These are phyloP conservation scores for Cucumis hystrix DNA, from an alignment of 306 rosid species.

Conservation along the genomic window DNA sequence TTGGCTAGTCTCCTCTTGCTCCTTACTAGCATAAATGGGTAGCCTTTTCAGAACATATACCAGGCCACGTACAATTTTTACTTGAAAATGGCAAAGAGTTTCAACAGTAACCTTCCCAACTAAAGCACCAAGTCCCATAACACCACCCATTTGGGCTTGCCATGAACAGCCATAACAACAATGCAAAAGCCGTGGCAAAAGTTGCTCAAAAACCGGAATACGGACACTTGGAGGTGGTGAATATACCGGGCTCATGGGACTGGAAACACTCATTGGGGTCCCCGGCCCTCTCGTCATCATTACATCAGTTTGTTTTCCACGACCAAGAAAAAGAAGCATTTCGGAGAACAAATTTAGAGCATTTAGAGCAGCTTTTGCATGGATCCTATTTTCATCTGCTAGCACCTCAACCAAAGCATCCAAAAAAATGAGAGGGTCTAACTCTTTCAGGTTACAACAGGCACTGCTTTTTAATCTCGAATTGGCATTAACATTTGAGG, in stretches of 20 bases:
- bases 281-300: slow-evolving; percentile 86
- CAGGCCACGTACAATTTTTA: slow-evolving; percentile 81
- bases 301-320: slow-evolving; percentile 86
- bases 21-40: slow-evolving; percentile 88
- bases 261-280: slow-evolving; percentile 96
- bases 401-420: slow-evolving; percentile 98
- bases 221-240: slow-evolving; percentile 99
- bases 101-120: slow-evolving; percentile 99
- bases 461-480: slow-evolving; percentile 46
- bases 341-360: slow-evolving; percentile 87
- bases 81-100: slow-evolving; percentile 77
- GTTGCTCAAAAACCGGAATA: slow-evolving; percentile 86
- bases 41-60: slow-evolving; percentile 90
- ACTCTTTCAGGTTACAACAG: slow-evolving; percentile 81
- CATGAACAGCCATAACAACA: slow-evolving; percentile 94
- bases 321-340: slow-evolving; percentile 84
- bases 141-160: slow-evolving; percentile 99
- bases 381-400: slow-evolving; percentile 87
- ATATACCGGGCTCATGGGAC: slow-evolving; percentile 94
- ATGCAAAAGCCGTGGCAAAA: slow-evolving; percentile 90
- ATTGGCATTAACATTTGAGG: slow-evolving; percentile 41
- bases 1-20: slow-evolving; percentile 99
- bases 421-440: slow-evolving; percentile 85
- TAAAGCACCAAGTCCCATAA: slow-evolving; percentile 95
- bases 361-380: slow-evolving; percentile 84